phyloP scores from a whole-genome alignment of 768 basidiomycete species.

The Mycena epipterygia region DNA sequence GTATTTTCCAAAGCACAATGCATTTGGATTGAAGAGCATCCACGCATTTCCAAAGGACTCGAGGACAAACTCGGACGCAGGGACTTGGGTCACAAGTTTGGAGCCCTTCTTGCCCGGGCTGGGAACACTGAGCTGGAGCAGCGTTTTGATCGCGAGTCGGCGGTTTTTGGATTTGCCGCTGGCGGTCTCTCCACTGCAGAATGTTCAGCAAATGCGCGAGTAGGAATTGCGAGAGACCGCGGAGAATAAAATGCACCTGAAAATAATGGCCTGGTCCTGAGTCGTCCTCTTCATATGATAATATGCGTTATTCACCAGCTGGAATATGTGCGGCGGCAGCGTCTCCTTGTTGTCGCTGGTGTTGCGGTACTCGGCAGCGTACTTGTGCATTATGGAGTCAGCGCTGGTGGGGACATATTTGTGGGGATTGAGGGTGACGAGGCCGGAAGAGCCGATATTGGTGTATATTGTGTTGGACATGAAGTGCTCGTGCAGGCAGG shows the following conservation, averaged over 20 bases:
- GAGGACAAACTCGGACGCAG: conserved; percentile 72
- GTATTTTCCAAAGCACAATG: too few relatives aligned
- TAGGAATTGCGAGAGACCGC: too few relatives aligned
- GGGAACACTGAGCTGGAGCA: conserved; percentile 91
- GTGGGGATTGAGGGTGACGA: conserved; percentile 94
- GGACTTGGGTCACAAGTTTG: conserved; percentile 42
- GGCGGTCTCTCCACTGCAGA: conserved; percentile 86
- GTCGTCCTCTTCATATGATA: conserved; percentile 95
- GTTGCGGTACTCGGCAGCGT: conserved; percentile 88
- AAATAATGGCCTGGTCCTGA: conserved; percentile 93
- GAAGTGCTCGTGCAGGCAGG: conserved; percentile 88
- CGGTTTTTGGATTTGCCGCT: conserved; percentile 95
- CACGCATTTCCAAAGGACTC: conserved; percentile 98
- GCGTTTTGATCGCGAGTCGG: conserved; percentile 89
- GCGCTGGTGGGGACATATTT: conserved; percentile 89
- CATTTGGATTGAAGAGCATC: too few relatives aligned
- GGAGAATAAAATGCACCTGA: conserved; percentile 81
- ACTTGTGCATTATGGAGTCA: conserved; percentile 87
- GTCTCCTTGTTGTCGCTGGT: conserved; percentile 68
- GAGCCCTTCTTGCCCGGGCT: conserved; percentile 92
- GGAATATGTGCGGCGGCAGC: too few relatives aligned
- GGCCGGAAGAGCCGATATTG: conserved; percentile 72
- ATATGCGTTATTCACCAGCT: conserved; percentile 73
- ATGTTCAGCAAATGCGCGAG: not conserved
- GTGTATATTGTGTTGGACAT: too few relatives aligned